Evolutionary conservation across 2,329 filamentous ascomycete species (phyloP), one percentile per base, ranked within the genome.

Genomic region (Nemania sp.): DNA sequence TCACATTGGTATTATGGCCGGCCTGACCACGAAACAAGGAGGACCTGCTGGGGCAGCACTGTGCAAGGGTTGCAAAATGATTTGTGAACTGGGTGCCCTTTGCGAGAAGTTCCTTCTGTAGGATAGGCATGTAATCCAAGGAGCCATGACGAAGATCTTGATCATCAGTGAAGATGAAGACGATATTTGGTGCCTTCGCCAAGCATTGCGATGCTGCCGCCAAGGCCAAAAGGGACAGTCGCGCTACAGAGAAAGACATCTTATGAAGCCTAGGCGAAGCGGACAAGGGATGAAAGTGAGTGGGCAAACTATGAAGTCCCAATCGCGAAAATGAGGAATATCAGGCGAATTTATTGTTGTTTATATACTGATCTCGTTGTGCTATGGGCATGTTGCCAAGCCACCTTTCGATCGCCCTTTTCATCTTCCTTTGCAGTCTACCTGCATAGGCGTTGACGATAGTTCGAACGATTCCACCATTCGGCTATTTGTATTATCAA

Each of bases 1-100:
- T 69, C 12, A 66, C 54, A 41, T 69, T 69, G 2, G 65, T 68
- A 22, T 69, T 69, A 36, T 69, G 66, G 5, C 60, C 59, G 26
- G 59, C 56, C 33, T 66, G 61, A 2, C 66, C 66, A 1, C 59
- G 52, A 22, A 66, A 43, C 15, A 68, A n/a, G 1, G 60, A 50
- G 5, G 61, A 62, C 9, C 67, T 55, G n/a, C 52, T 59, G 1
- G 66, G 66, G 41, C 66, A 69, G 57, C 66, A 69, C 14, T 62
- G 50, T 4, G 65, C 58, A 6, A 52, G 51, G 1, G 63, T 68
- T n/a, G 54, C 57, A 45, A 62, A 68, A 51, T 69, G 66, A 6
- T 66, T 64, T 17, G 59, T 54, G 44, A 63, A 67, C 7, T 58
- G 50, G 2, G 56, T 55, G 2, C 66, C 66, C 46, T 66, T 64